Conservation (phyloP, 2,329 filamentous ascomycete genomes). For the Chaetomiaceae sp. region DNA sequence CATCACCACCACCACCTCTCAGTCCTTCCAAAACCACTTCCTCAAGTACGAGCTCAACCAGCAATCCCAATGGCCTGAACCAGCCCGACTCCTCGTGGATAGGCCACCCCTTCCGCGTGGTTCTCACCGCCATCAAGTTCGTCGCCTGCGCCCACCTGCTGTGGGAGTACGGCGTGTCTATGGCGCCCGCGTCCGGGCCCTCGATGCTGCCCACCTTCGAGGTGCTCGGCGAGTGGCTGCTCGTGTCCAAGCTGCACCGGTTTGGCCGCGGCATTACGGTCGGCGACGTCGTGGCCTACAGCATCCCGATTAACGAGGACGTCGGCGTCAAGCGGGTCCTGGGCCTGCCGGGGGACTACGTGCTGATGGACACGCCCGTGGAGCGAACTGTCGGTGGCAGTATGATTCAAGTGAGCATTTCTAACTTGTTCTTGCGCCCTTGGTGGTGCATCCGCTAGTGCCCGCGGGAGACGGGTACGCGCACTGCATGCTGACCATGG, state of each 20-base stretch:
- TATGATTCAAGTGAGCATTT: slow-evolving; percentile 63
- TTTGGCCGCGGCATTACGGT: slow-evolving; percentile 60
- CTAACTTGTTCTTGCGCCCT: neutral
- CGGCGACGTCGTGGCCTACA: slow-evolving; percentile 79
- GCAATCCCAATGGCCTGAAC: no score
- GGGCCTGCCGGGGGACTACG: slow-evolving; percentile 71
- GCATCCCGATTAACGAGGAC: slow-evolving; percentile 60
- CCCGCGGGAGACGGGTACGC: no score
- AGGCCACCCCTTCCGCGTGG: slow-evolving; percentile 36
- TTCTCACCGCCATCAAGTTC: slow-evolving; percentile 42
- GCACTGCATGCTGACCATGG: neutral
- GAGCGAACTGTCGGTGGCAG: slow-evolving; percentile 26
- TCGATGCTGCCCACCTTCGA: slow-evolving; percentile 87
- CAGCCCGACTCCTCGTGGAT: slow-evolving; percentile 28
- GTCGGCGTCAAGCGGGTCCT: slow-evolving; percentile 73
- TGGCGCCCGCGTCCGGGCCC: slow-evolving; percentile 59
- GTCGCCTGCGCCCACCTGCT: slow-evolving; percentile 45
- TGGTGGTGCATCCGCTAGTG: neutral
- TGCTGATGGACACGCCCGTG: slow-evolving; percentile 56
- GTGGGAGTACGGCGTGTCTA: slow-evolving; percentile 54
- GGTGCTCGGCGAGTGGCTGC: slow-evolving; percentile 58
- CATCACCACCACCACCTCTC: neutral
- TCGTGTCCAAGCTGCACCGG: slow-evolving; percentile 62
- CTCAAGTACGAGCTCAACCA: slow-evolving; percentile 11
- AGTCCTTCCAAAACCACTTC: neutral